phyloP scores from a whole-genome alignment of 2,329 filamentous ascomycete genomes.

The Kalmusia sp. region DNA sequence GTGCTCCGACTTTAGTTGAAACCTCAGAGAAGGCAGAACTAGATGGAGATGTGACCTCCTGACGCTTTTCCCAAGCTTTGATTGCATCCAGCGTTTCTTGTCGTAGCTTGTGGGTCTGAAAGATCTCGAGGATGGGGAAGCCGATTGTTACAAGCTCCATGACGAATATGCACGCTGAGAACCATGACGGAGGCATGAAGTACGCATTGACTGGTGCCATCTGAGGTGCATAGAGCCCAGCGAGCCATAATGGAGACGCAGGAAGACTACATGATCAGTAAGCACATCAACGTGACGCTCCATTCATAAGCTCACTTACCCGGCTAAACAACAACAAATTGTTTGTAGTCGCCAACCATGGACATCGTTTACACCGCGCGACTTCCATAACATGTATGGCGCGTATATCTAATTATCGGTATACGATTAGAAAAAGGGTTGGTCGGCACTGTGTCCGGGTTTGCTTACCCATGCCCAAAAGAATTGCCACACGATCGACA shows the following conservation, averaged over 20 bases:
- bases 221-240: constrained; percentile 38
- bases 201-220: constrained; percentile 34
- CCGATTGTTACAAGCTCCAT: constrained; percentile 41
- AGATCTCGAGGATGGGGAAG: constrained; percentile 39
- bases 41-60: constrained; percentile 18
- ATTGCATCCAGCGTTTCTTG: constrained; percentile 43
- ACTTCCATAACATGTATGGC: constrained; percentile 43
- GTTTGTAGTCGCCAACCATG: constrained; percentile 43
- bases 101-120: constrained; percentile 32
- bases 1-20: constrained; percentile 21
- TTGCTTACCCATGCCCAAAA: constrained; percentile 37
- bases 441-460: background rate
- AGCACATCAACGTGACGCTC: background rate
- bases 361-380: constrained; percentile 40
- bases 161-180: constrained; percentile 39
- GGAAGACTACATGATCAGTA: constrained; percentile 30
- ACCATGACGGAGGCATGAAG: constrained; percentile 38
- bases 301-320: constrained; percentile 23
- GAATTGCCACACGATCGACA: constrained; percentile 45
- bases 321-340: constrained; percentile 40
- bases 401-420: constrained; percentile 33
- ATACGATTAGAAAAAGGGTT: background rate
- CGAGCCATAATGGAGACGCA: constrained; percentile 43
- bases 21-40: constrained; percentile 10
- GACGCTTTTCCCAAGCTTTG: constrained; percentile 40